Evolutionary conservation across 495 filamentous ascomycete genomes (phyloP), one percentile per base, ranked within the genome.

Genomic region (Tuber magnatum): DNA sequence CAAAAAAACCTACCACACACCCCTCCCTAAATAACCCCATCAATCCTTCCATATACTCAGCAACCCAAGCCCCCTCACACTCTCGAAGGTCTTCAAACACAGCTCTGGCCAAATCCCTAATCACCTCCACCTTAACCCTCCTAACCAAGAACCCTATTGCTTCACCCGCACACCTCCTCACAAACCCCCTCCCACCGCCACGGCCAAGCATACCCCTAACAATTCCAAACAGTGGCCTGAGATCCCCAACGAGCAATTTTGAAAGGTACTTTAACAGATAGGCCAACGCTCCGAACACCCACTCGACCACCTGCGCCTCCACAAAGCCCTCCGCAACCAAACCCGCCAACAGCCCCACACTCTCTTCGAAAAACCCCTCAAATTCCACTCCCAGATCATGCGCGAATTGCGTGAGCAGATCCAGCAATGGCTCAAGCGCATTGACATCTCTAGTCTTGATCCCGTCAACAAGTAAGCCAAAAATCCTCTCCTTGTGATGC

Each of bases 221-320:
- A 51, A 93, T 88, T 77, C 92, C 87, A 81, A 92, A 93, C 10
- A 96, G 88, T 40, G 94, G 92, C 77, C 93, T 87, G 72, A 98
- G 85, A 81, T 99, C 92, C 7, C 93, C 91, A 0, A 93, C 91
- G 38, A 99, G 82, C 12, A 97, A 86, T 68, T 92, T 88, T 5
- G 93, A 94, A 32, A 99, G 88, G 80, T 97, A 98, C 82, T 98
- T 99, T 88, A 98, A 96, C 28, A 97, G 88, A 88, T 96, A 97
- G 76, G 95, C 93, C 22, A 99, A 87, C 80, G 93, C 94, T 69
- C 89, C 93, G 83, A 99, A 98, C 74, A 93, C 94, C 96, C 95
- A 98, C 85, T 99, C 84, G 43, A 87, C 85, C 73, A 74, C 76
- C 22, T 65, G 68, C 24, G 82, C 75, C 77, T 90, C 88, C 1